Percentiles rank a stretch among this genome's conserved stretches.
Evolutionary conservation across 371 early-diverging fungal genomes (phyloP).

Genomic region (Mortierella sp.): DNA sequence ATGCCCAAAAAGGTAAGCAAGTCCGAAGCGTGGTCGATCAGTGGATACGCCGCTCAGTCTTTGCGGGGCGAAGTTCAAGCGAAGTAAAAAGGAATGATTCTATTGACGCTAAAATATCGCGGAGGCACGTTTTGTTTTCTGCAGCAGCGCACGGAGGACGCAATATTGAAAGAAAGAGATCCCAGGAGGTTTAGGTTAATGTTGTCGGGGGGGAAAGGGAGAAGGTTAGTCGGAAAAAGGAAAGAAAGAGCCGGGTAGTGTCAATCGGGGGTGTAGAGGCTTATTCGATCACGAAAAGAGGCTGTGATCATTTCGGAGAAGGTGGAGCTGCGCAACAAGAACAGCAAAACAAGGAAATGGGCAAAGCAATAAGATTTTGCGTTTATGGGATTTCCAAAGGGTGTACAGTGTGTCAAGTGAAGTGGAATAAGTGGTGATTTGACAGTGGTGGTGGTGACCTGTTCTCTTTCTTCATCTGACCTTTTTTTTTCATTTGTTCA

Average conservation of each 20-base stretch:
- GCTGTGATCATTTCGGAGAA: conserved; percentile 1
- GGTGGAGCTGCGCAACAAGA: not conserved
- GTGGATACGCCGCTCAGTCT: too few species aligned
- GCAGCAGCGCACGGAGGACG: not conserved
- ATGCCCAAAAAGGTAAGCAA: not conserved
- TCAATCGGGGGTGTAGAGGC: not conserved
- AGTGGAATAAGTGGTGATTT: not conserved
- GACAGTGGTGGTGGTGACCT: not conserved
- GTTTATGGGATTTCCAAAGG: not conserved
- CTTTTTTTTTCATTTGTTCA: not conserved
- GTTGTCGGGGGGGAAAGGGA: not conserved
- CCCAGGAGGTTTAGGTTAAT: not conserved
- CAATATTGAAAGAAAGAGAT: too few species aligned
- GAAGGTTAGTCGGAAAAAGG: not conserved
- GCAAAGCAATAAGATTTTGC: not conserved
- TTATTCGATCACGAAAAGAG: not conserved
- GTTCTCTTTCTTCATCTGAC: not conserved
- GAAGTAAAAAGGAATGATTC: not conserved
- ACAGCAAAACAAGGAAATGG: not conserved
- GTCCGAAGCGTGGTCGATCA: not conserved
- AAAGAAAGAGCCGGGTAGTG: not conserved
- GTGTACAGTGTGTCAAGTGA: not conserved
- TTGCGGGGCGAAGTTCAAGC: not conserved
- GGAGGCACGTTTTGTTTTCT: not conserved
- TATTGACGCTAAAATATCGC: not conserved